These are phyloP conservation scores for Acacia confusa DNA, from an alignment of 306 rosid genomes.

Conservation along the genomic window DNA sequence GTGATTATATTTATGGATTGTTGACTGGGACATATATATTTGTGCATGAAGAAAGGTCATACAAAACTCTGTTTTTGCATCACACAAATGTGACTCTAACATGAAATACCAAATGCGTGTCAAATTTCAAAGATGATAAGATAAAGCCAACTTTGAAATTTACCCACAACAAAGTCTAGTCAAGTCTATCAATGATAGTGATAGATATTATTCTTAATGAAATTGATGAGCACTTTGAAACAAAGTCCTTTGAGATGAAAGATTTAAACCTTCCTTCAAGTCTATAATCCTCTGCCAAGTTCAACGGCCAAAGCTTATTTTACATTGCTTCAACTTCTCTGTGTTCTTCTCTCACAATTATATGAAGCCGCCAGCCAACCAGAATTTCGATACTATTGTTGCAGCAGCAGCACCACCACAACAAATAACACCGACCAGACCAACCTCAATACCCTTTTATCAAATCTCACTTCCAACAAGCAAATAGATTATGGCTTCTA, in stretches of 20 bases:
- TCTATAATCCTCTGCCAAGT: not conserved
- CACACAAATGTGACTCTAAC: not conserved
- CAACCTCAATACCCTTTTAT: slow-evolving; percentile 28
- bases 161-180: not conserved
- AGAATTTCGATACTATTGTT: not conserved
- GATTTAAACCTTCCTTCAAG: not conserved
- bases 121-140: not conserved
- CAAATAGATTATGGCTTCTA: slow-evolving; percentile 35
- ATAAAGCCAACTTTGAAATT: not conserved
- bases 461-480: slow-evolving; percentile 25
- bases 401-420: not conserved
- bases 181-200: not conserved
- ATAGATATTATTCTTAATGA: not conserved
- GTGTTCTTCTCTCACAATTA: not conserved
- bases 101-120: not conserved
- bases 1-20: too few species aligned
- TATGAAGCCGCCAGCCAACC: not conserved
- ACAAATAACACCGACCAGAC: not conserved
- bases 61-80: not conserved
- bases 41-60: not conserved
- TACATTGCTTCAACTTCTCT: not conserved
- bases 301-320: not conserved
- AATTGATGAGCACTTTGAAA: not conserved
- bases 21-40: not conserved
- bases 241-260: not conserved